These are phyloP conservation scores for Mucor indicus DNA, from an alignment of 371 early-diverging fungal genomes.

Conservation along the genomic window DNA sequence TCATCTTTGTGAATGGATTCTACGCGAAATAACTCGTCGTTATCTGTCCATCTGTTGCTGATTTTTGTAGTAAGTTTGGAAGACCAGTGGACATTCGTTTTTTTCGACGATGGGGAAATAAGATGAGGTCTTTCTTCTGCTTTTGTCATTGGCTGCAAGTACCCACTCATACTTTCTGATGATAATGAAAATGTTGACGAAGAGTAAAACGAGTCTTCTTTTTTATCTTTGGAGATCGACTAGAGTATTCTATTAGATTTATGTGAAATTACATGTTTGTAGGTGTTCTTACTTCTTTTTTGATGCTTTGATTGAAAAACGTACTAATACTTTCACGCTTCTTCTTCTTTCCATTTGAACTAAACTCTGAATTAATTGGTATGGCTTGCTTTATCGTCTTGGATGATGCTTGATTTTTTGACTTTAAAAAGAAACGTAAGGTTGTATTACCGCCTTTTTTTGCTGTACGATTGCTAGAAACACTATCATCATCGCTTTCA, in stretches of 20 bases:
- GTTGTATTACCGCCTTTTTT: too few species aligned
- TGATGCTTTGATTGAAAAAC: neutral
- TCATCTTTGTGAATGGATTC: neutral
- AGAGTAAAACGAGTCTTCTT: slow-evolving; percentile 2
- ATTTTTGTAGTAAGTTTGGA: neutral
- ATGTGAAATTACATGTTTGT: neutral
- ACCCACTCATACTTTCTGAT: slow-evolving; percentile 1
- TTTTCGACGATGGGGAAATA: slow-evolving; percentile 2
- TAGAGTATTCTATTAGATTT: neutral
- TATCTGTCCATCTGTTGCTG: neutral
- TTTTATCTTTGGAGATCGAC: slow-evolving; percentile 1
- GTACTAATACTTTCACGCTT: slow-evolving; percentile 5
- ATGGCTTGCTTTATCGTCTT: too few species aligned
- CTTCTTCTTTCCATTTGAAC: neutral
- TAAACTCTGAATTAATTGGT: too few species aligned
- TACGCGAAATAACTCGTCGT: neutral
- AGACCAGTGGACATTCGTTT: slow-evolving; percentile 5
- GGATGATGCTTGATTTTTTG: too few species aligned
- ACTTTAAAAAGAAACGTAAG: too few species aligned
- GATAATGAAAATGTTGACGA: slow-evolving; percentile 1
- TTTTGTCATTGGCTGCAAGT: neutral
- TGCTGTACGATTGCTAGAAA: too few species aligned
- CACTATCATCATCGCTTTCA: too few species aligned
- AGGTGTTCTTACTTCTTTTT: neutral
- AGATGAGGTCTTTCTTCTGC: neutral